These are phyloP conservation scores for Adansonia gregorii DNA, from an alignment of 441 rosid species.

Conservation along the genomic window DNA sequence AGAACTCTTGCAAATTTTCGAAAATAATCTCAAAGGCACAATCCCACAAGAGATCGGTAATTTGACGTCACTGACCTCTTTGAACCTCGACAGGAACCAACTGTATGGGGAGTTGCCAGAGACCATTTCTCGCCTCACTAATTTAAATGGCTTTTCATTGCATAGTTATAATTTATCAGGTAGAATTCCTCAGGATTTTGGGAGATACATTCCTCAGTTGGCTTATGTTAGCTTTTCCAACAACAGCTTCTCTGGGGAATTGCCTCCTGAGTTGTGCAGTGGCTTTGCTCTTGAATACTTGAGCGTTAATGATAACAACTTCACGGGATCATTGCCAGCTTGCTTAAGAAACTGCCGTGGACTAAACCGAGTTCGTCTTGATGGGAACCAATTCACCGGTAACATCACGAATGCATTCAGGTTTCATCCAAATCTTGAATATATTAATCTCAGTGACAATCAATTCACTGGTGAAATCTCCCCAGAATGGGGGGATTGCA, in stretches of 20 bases:
- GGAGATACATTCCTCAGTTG: conserved; percentile 42
- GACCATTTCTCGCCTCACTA: conserved; percentile 41
- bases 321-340: conserved; percentile 59
- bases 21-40: conserved; percentile 44
- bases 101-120: conserved; percentile 46
- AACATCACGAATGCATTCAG: conserved; percentile 59
- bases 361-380: conserved; percentile 52
- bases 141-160: conserved; percentile 26
- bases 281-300: conserved; percentile 42
- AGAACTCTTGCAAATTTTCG: conserved; percentile 28
- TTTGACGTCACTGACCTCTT: conserved; percentile 28
- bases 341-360: conserved; percentile 57
- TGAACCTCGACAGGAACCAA: conserved; percentile 41
- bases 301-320: conserved; percentile 48
- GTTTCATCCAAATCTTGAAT: conserved; percentile 48
- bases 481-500: conserved; percentile 59
- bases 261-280: conserved; percentile 61
- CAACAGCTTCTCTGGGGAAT: conserved; percentile 67
- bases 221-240: conserved; percentile 49
- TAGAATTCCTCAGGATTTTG: conserved; percentile 41
- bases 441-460: conserved; percentile 46
- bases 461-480: conserved; percentile 58
- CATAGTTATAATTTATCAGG: conserved; percentile 49
- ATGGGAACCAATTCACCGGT: conserved; percentile 55
- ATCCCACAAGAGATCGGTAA: conserved; percentile 51